A percentile compares a stretch with the other conserved stretches of the same genome.
Conservation (phyloP, 75 land plant species). For the Larix kaempferi region DNA sequence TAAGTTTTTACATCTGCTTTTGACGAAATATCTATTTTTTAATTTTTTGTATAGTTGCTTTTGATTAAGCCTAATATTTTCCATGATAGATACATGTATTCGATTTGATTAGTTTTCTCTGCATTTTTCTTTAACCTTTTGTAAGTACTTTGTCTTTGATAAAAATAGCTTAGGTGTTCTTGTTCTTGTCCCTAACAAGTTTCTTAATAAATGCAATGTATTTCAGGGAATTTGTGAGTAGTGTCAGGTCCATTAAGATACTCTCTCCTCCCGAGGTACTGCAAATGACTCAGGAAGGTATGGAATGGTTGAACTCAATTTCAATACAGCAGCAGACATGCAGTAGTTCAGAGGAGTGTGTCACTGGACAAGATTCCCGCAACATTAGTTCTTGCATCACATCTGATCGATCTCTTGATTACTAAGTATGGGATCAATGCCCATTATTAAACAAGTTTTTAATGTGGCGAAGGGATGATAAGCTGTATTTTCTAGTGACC, state of each 20-base stretch:
- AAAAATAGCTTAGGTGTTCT: too few relatives aligned
- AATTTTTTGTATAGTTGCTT: not conserved
- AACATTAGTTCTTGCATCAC: not conserved
- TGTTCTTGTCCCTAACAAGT: not conserved
- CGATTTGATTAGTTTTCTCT: not conserved
- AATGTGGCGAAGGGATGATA: too few relatives aligned
- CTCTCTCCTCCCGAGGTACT: constrained; percentile 74
- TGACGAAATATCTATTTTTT: not conserved
- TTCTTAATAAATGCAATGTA: not conserved
- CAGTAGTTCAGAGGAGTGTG: constrained; percentile 13
- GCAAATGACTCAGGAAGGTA: constrained; percentile 50
- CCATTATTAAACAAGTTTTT: too few relatives aligned
- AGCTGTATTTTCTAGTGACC: too few relatives aligned
- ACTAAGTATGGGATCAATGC: not conserved
- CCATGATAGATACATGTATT: not conserved
- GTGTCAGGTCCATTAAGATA: constrained; percentile 77
- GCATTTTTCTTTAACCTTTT: not conserved
- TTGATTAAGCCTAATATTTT: not conserved
- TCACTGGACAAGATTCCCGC: not conserved
- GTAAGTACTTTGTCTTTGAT: too few relatives aligned
- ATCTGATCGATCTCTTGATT: constrained; percentile 6
- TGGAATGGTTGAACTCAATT: constrained; percentile 7
- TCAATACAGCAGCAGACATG: constrained; percentile 7
- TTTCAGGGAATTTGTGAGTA: constrained; percentile 79
- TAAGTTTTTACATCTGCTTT: constrained; percentile 9